Evolutionary conservation across 163 green algal genomes (phyloP), one percentile per base, ranked within the genome.

Genomic region (Volvox carteri): DNA sequence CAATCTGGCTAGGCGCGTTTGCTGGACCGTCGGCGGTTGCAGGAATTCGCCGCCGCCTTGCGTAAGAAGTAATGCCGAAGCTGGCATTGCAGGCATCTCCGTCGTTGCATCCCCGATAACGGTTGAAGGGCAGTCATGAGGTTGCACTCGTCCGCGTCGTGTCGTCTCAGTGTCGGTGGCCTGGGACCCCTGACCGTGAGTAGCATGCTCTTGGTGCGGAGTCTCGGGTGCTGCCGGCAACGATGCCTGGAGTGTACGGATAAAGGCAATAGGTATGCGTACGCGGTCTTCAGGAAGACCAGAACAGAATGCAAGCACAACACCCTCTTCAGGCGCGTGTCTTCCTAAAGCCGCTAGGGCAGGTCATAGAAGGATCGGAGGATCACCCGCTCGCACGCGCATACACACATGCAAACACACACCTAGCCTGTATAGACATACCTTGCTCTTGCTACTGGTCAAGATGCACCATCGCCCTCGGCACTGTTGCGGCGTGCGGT

Each of bases 401-500:
- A n/a, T n/a, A n/a, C n/a, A n/a, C n/a, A n/a, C n/a, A n/a, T n/a
- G n/a, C n/a, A n/a, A n/a, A n/a, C n/a, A n/a, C n/a, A n/a, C n/a
- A n/a, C n/a, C n/a, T n/a, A n/a, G n/a, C 54, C 19, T 81, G 46
- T 44, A 18, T 30, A 16, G 0, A 44, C 79, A 0, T n/a, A 86
- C 79, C 79, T 72, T 73, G 62, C 44, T 78, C 19, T 78, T 48
- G 62, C 79, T 56, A 7, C 60, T 44, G 5, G 48, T 44, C 19
- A 90, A 37, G 8, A 80, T 84, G 67, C 67, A 90, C 68, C 78
- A 91, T 12, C 88, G 58, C 16, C 81, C 95, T 19, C 97, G 92
- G 92, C 96, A 98, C 86, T 99, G 97, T 93, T 99, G 97, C 2
- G 95, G 94, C 5, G 97, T 98, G 74, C 97, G 93, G 28, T 95